A percentile compares a stretch with the other conserved stretches of the same genome.
Evolutionary conservation across 176 grass and related monocot genomes (phyloP).

Genomic region (sorghum (Sorghum bicolor)): Sorghum_bicolor_NCBIv3 NC_012873.2:11761001-11761500

Average conservation of each 20-base stretch:
- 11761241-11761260: constrained; percentile 4
- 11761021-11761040: not conserved
- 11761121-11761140: not conserved
- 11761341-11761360: not conserved
- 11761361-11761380: not conserved
- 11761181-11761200: not conserved
- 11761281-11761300: not conserved
- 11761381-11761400: not conserved
- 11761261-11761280: constrained; percentile 13
- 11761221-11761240: not conserved
- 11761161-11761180: not conserved
- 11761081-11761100: not conserved
- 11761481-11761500: too few relatives aligned
- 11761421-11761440: constrained; percentile 7
- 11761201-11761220: constrained; percentile 10
- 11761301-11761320: not conserved
- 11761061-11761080: not conserved
- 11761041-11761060: not conserved
- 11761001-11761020: not conserved
- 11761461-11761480: too few relatives aligned
- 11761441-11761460: not conserved
- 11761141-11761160: not conserved
- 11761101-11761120: not conserved
- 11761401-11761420: constrained; percentile 17
- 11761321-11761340: constrained; percentile 2